Conservation (phyloP, 2,329 filamentous ascomycete species). For the Cordyceps pruinosa region DNA sequence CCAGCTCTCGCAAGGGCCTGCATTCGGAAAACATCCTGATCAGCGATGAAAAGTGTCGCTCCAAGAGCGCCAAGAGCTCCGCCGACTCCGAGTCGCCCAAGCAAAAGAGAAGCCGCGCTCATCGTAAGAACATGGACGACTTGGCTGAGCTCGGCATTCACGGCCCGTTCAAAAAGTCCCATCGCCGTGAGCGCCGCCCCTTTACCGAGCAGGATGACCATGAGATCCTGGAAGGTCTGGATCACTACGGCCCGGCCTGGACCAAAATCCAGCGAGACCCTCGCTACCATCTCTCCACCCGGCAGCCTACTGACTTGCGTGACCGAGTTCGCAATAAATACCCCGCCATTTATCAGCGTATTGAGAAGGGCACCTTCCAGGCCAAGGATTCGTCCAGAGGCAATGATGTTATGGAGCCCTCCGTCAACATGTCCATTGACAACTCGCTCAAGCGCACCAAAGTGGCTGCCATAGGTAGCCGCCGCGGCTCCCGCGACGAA, state of each 20-base stretch:
- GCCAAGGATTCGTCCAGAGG: constrained; percentile 34
- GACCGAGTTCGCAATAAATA: constrained; percentile 60
- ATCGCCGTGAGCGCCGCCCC: constrained; percentile 51
- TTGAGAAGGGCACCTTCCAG: constrained; percentile 48
- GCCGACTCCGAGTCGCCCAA: constrained; percentile 31
- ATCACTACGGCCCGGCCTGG: constrained; percentile 56
- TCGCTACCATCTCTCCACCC: constrained; percentile 48
- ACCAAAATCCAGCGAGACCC: constrained; percentile 57
- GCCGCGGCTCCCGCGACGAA: constrained; percentile 40
- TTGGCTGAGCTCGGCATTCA: constrained; percentile 52
- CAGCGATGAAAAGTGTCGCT: constrained; percentile 31
- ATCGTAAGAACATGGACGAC: constrained; percentile 50
- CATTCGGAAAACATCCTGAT: constrained; percentile 52
- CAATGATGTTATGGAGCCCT: constrained; percentile 44
- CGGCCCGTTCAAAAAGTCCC: constrained; percentile 55
- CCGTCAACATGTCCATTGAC: constrained; percentile 42
- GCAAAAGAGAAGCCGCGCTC: constrained; percentile 45
- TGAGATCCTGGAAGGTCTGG: constrained; percentile 54
- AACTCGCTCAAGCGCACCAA: constrained; percentile 36
- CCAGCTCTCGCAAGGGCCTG: constrained; percentile 37
- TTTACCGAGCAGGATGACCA: constrained; percentile 58
- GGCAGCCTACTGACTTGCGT: constrained; percentile 56
- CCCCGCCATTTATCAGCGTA: constrained; percentile 48
- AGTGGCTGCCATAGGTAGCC: constrained; percentile 32
- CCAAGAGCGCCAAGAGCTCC: constrained; percentile 21